Evolutionary conservation across 192 early-diverging fungal genomes (phyloP).

Genomic region (Podila epigama): DNA sequence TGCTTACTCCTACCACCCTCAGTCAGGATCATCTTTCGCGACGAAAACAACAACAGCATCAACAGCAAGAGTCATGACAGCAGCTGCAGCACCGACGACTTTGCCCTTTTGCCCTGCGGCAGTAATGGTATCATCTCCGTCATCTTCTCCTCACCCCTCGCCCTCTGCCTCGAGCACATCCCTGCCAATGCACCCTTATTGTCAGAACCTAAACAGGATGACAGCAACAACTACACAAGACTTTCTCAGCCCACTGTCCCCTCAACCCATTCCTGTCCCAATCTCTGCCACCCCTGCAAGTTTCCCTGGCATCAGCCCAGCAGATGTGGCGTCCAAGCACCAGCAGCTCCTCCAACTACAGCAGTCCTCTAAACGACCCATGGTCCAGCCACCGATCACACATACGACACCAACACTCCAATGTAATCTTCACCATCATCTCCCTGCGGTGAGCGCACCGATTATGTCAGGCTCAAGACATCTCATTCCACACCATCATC

Average conservation of each 20-base stretch:
- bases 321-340: constrained; percentile 16
- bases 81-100: neutral
- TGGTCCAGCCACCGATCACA: neutral
- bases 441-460: no score
- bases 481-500: constrained; percentile 30
- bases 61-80: neutral
- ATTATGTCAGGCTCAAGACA: neutral
- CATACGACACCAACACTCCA: neutral
- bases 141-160: neutral
- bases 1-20: neutral
- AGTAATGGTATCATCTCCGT: neutral
- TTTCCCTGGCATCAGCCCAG: constrained; percentile 24
- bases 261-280: neutral
- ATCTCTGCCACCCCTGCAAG: constrained; percentile 23
- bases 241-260: neutral
- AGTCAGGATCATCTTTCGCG: neutral
- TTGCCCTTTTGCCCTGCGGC: neutral
- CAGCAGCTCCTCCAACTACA: constrained; percentile 28
- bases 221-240: no score
- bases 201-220: neutral
- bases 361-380: constrained; percentile 10
- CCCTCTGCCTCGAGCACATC: no score
- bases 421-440: no score
- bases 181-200: neutral
- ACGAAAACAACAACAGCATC: neutral